Evolutionary conservation across 768 basidiomycete species (phyloP).

Genomic region (Cyathus striatus): DNA sequence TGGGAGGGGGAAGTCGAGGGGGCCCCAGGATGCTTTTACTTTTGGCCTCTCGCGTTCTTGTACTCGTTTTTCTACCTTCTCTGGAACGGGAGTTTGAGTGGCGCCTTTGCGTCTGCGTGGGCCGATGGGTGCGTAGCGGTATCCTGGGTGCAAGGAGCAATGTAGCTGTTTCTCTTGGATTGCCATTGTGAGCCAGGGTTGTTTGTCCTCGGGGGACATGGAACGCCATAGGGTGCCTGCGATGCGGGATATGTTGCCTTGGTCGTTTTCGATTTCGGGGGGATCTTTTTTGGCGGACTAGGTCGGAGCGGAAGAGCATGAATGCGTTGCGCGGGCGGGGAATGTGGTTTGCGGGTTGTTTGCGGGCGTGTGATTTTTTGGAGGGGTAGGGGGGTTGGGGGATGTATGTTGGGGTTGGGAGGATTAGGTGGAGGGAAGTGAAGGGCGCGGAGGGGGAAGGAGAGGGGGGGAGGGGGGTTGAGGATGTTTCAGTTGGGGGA

Average conservation of each 20-base stretch:
- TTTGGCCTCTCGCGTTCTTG: not conserved
- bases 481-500: no score
- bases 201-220: slow-evolving; percentile 39
- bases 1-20: not conserved
- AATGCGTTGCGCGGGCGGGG: slow-evolving; percentile 76
- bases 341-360: slow-evolving; percentile 49
- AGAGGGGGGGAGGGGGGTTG: no score
- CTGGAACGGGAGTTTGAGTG: no score
- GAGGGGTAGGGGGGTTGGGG: slow-evolving; percentile 15
- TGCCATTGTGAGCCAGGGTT: slow-evolving; percentile 49
- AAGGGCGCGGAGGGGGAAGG: no score
- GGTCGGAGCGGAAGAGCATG: slow-evolving; percentile 74
- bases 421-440: not conserved
- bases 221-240: slow-evolving; percentile 64
- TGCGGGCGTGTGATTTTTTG: slow-evolving; percentile 46
- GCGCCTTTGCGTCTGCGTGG: no score
- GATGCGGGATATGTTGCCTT: slow-evolving; percentile 64
- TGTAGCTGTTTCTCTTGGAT: slow-evolving; percentile 41
- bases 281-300: slow-evolving; percentile 57
- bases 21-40: not conserved
- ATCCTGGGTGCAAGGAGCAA: slow-evolving; percentile 33
- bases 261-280: slow-evolving; percentile 57
- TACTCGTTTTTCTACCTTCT: no score
- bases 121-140: slow-evolving; percentile 31
- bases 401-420: slow-evolving; percentile 19